These are phyloP conservation scores for Neopestalotiopsis sp. DNA, from an alignment of 2,329 filamentous ascomycete genomes.

Conservation along the genomic window DNA sequence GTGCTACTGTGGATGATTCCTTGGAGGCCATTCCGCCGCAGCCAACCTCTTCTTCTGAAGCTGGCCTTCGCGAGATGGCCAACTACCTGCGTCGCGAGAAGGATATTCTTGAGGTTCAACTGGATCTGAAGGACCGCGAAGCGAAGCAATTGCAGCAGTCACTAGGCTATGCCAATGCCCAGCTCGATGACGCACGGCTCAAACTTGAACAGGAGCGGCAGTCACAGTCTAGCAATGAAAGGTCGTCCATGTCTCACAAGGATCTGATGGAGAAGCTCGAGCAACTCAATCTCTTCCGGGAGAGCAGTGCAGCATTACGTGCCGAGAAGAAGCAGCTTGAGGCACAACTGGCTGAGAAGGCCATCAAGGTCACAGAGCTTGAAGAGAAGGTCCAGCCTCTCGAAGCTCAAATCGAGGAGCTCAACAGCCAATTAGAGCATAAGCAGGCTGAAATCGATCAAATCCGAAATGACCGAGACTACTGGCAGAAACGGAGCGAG, in stretches of 20 bases:
- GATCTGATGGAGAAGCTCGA: constrained; percentile 94
- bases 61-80: constrained; percentile 88
- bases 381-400: constrained; percentile 79
- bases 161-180: constrained; percentile 81
- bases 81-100: constrained; percentile 92
- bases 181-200: constrained; percentile 86
- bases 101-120: constrained; percentile 96
- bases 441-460: constrained; percentile 89
- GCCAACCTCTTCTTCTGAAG: constrained; percentile 63
- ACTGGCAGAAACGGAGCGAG: constrained; percentile 95
- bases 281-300: constrained; percentile 93
- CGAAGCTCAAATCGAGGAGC: constrained; percentile 77
- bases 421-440: constrained; percentile 80
- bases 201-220: constrained; percentile 91
- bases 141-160: constrained; percentile 88
- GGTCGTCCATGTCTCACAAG: constrained; percentile 79
- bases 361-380: constrained; percentile 75
- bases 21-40: constrained; percentile 59
- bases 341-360: constrained; percentile 75
- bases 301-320: constrained; percentile 90
- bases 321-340: constrained; percentile 84
- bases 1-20: constrained; percentile 55
- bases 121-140: constrained; percentile 87
- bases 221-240: constrained; percentile 73
- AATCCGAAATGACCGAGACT: constrained; percentile 87